Percentiles rank a stretch among this genome's conserved stretches.
These are phyloP conservation scores for Colletotrichum costaricense DNA, from an alignment of 2,329 filamentous ascomycete species.

Conservation along the genomic window DNA sequence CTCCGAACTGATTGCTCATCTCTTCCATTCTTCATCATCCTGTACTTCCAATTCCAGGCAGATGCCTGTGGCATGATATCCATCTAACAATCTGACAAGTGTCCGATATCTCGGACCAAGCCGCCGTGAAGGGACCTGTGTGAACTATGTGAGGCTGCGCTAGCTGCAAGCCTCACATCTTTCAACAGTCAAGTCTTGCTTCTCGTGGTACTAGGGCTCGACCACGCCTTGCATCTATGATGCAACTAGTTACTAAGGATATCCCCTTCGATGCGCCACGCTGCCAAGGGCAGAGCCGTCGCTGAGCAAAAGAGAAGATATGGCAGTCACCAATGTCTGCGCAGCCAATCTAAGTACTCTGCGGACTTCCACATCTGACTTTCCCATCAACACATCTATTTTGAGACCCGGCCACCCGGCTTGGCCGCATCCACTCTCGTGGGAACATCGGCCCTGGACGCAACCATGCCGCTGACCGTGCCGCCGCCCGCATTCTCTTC, in stretches of 20 bases:
- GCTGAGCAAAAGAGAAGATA: background rate
- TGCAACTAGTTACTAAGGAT: slow-evolving; percentile 12
- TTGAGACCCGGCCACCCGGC: slow-evolving; percentile 16
- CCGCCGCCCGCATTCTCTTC: background rate
- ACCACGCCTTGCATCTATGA: background rate
- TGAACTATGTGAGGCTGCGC: background rate
- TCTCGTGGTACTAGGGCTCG: background rate
- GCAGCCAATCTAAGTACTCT: slow-evolving; percentile 6
- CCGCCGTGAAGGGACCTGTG: background rate
- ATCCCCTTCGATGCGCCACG: background rate
- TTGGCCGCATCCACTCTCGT: slow-evolving; percentile 16
- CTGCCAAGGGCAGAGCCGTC: background rate
- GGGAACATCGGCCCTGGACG: slow-evolving; percentile 11
- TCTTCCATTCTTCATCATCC: background rate
- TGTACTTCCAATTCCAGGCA: background rate
- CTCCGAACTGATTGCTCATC: background rate
- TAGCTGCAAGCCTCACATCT: background rate
- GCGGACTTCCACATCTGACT: background rate
- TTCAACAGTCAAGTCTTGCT: slow-evolving; percentile 1
- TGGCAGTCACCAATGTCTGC: background rate
- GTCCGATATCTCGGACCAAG: background rate
- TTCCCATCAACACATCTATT: slow-evolving; percentile 16
- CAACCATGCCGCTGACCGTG: background rate
- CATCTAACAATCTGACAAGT: background rate
- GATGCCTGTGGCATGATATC: background rate